Evolutionary conservation across 1,284 basidiomycete species (phyloP).

Genomic region (Ganoderma sp.): DNA sequence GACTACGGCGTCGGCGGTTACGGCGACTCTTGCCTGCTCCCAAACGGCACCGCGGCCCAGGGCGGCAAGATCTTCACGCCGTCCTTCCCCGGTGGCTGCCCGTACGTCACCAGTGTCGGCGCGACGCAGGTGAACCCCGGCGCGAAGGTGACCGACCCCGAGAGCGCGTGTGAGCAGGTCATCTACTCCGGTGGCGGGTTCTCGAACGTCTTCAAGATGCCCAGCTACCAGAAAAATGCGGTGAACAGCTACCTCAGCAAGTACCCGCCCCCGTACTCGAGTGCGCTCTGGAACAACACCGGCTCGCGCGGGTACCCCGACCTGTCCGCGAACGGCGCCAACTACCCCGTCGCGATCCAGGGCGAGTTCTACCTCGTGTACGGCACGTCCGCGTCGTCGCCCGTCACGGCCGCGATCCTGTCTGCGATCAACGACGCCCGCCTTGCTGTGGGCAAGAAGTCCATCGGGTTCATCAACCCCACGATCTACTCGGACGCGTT

Average conservation of each 20-base stretch:
- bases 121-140: slow-evolving; percentile 61
- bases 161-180: slow-evolving; percentile 48
- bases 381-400: slow-evolving; percentile 40
- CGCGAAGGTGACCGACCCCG: slow-evolving; percentile 56
- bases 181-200: slow-evolving; percentile 55
- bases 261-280: slow-evolving; percentile 47
- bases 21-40: slow-evolving; percentile 35
- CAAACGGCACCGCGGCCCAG: slow-evolving; percentile 28
- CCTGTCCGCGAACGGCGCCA: slow-evolving; percentile 46
- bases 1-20: slow-evolving; percentile 33
- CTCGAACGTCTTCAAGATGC: slow-evolving; percentile 50
- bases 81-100: slow-evolving; percentile 46
- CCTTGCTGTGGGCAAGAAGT: slow-evolving; percentile 50
- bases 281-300: slow-evolving; percentile 35
- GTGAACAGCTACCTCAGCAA: slow-evolving; percentile 43
- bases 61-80: slow-evolving; percentile 32
- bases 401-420: slow-evolving; percentile 50
- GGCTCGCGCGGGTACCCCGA: slow-evolving; percentile 54
- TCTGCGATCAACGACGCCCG: slow-evolving; percentile 63
- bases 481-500: slow-evolving; percentile 48
- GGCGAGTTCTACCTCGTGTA: slow-evolving; percentile 36
- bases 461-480: slow-evolving; percentile 49
- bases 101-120: slow-evolving; percentile 68
- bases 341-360: slow-evolving; percentile 35
- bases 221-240: slow-evolving; percentile 46